Conservation (phyloP, 2,329 filamentous ascomycete genomes). For the Penicillium sp. region DNA sequence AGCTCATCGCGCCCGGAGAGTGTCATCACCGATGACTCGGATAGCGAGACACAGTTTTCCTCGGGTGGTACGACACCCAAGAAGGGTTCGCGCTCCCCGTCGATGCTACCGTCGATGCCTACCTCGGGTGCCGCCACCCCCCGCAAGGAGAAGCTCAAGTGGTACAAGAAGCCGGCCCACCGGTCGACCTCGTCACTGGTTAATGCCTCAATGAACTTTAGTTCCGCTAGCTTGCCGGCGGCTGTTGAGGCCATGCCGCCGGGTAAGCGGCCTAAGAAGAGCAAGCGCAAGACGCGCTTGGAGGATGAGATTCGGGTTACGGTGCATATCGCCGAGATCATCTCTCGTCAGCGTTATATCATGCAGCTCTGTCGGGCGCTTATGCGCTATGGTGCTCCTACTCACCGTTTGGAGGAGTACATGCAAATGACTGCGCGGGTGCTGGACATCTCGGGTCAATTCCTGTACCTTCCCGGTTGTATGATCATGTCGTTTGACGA, state of each 20-base stretch:
- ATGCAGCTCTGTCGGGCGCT: slow-evolving; percentile 82
- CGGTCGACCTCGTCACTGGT: slow-evolving; percentile 40
- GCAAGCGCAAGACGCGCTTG: slow-evolving; percentile 32
- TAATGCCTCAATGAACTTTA: slow-evolving; percentile 40
- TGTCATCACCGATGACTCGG: slow-evolving; percentile 33
- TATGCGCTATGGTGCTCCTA: slow-evolving; percentile 91
- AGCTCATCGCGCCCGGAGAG: slow-evolving; percentile 29
- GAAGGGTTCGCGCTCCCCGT: slow-evolving; percentile 23
- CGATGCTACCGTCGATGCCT: slow-evolving; percentile 15
- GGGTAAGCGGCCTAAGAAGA: slow-evolving; percentile 21
- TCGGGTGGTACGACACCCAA: slow-evolving; percentile 31
- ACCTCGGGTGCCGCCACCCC: slow-evolving; percentile 34
- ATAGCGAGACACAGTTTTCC: slow-evolving; percentile 26
- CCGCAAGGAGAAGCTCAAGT: slow-evolving; percentile 42
- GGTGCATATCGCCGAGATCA: slow-evolving; percentile 65
- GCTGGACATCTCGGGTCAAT: slow-evolving; percentile 85
- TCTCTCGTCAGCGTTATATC: slow-evolving; percentile 80
- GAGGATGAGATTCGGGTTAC: slow-evolving; percentile 60
- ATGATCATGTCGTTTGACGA: slow-evolving; percentile 92
- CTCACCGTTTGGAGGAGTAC: slow-evolving; percentile 87
- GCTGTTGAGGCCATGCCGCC: slow-evolving; percentile 23
- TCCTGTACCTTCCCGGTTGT: slow-evolving; percentile 86
- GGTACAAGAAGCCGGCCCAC: slow-evolving; percentile 43
- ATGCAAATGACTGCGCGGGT: slow-evolving; percentile 87
- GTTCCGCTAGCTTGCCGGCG: slow-evolving; percentile 32